Base-by-base conservation (phyloP, 108 stramenopile genomes). In the Nitzschia sp. region DNA sequence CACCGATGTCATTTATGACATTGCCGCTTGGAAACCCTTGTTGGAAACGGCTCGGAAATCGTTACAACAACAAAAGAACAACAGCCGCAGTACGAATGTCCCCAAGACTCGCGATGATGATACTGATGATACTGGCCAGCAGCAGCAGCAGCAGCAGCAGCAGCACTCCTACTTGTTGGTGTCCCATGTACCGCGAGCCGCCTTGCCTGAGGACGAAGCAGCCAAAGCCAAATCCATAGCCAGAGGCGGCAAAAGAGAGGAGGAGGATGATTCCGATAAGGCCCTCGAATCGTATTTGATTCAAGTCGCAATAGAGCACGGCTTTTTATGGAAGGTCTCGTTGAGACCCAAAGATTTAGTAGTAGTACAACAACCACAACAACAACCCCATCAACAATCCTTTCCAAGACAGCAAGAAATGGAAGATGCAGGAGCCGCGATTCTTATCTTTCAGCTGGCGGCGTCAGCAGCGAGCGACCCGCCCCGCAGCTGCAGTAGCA, bases 1-100 rank as follows among this genome's bases (percentile, higher is more conserved):
- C 2, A 83, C 89, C 3, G 89, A 90, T 77, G 81, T 85, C 28
- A 32, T 90, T 3, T 90, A 90, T 62, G 85, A 90, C 71, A 54
- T 85, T 46, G 67, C 33, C 6, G 62, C 75, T 13, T 58, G 87
- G 53, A 11, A 19, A 22, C 75, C 78, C 0, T 34, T 87, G 41
- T 26, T 90, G 0, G 35, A 67, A 0, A 75, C 89, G 1, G 84
- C 78, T 15, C 30, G n/a, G 3, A 17, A 23, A 0, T 61, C 58
- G 0, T 46, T 86, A 13, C 26, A 44, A 8, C 22, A 3, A 5
- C 9, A 48, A 1, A 57, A 28, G 3, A n/a, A n/a, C n/a, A n/a
- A n/a, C n/a, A n/a, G n/a, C n/a, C n/a, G n/a, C n/a, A n/a, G n/a
- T n/a, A n/a, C n/a, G n/a, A n/a, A n/a, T n/a, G n/a, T n/a, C n/a